phyloP scores from a whole-genome alignment of 768 basidiomycete genomes.

The Trametes cinnabarina region DNA sequence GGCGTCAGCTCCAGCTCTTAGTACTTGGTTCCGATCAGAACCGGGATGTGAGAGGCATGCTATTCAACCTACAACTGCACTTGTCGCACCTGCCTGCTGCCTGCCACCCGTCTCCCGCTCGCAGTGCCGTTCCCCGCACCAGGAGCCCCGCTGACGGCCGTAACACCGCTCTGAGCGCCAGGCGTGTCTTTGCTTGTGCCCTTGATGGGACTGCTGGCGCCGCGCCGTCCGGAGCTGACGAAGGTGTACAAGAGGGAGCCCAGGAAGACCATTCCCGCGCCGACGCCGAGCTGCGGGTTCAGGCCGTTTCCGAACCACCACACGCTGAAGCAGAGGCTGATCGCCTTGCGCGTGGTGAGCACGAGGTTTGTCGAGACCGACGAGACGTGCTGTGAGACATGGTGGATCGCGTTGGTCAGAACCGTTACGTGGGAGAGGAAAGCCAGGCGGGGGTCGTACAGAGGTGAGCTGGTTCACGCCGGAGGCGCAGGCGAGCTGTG shows the following conservation, averaged over 20 bases:
- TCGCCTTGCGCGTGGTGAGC: conserved; percentile 75
- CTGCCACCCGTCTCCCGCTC: neutral
- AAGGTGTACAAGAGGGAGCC: conserved; percentile 59
- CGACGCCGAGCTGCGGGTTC: conserved; percentile 60
- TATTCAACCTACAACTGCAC: neutral
- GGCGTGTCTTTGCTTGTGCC: no score
- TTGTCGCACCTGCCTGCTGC: no score
- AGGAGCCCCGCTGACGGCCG: neutral
- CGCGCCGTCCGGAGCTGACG: conserved; percentile 19
- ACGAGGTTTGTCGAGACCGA: conserved; percentile 81
- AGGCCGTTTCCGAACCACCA: conserved; percentile 82
- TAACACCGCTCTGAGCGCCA: neutral
- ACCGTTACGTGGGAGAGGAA: neutral
- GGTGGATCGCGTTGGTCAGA: neutral
- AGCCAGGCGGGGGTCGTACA: conserved; percentile 39
- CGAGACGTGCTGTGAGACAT: conserved; percentile 55
- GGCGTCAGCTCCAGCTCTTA: no score
- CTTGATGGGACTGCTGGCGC: no score
- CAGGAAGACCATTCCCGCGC: conserved; percentile 71
- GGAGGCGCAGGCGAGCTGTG: conserved; percentile 79
- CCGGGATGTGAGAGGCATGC: no score
- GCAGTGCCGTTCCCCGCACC: neutral
- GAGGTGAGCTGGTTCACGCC: conserved; percentile 82
- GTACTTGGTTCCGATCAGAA: no score
- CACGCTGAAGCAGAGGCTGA: conserved; percentile 77